Conservation (phyloP, 306 rosid species). For the Lathyrus oleraceus region DNA sequence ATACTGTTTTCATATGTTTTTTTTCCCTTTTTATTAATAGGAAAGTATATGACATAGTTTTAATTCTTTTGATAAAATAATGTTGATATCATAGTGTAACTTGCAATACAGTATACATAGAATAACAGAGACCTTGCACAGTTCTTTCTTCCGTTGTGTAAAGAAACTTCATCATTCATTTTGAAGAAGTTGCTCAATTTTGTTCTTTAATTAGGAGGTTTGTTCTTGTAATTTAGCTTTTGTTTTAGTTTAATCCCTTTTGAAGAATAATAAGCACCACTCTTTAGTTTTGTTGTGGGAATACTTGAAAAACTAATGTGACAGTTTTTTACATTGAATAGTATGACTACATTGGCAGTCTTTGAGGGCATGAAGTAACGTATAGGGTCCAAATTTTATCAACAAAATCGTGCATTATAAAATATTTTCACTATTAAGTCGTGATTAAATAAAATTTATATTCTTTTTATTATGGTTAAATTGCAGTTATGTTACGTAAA, state of each 20-base stretch:
- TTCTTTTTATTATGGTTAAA: no score
- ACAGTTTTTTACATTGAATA: no score
- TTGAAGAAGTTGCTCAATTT: slow-evolving; percentile 39
- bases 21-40: slow-evolving; percentile 7
- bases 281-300: no score
- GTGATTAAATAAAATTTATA: no score
- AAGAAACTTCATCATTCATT: slow-evolving; percentile 43
- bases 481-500: no score
- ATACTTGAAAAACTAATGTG: no score
- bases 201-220: slow-evolving; percentile 21
- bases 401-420: no score
- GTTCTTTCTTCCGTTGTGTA: slow-evolving; percentile 44
- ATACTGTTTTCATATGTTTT: not conserved
- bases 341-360: no score
- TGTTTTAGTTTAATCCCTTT: slow-evolving; percentile 1
- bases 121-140: not conserved
- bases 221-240: not conserved
- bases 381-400: no score
- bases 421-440: no score
- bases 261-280: not conserved
- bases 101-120: slow-evolving; percentile 32
- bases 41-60: not conserved
- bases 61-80: not conserved
- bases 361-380: no score
- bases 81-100: slow-evolving; percentile 37